phyloP scores from a whole-genome alignment of 2,329 filamentous ascomycete genomes.

The Phyllosticta paracitricarpa region DNA sequence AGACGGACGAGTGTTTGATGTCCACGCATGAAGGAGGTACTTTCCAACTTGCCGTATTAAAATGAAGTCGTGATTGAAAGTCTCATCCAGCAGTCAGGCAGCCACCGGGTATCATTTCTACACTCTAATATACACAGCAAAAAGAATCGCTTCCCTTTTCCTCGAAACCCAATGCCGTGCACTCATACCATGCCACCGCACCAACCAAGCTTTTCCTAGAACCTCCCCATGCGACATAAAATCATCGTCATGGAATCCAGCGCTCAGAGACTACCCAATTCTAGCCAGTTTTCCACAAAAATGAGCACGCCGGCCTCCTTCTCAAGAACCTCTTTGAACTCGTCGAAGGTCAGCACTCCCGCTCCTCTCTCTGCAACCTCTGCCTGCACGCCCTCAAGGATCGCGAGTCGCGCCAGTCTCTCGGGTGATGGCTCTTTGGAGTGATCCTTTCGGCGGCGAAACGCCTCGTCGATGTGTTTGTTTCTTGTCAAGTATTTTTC shows the following conservation, averaged over 20 bases:
- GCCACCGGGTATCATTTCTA: constrained; percentile 7
- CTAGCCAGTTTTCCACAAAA: constrained; percentile 9
- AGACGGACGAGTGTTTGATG: too few relatives aligned
- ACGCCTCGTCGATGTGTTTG: constrained; percentile 3
- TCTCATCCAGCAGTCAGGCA: not conserved
- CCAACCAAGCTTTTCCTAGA: not conserved
- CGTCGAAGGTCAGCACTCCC: constrained; percentile 64
- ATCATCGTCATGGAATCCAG: not conserved
- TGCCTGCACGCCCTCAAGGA: constrained; percentile 54
- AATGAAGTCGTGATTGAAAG: not conserved
- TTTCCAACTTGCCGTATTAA: not conserved
- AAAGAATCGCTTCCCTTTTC: not conserved
- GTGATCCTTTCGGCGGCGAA: not conserved
- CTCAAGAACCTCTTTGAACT: constrained; percentile 52
- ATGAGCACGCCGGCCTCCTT: not conserved
- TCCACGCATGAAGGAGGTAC: too few relatives aligned
- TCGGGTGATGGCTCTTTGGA: not conserved
- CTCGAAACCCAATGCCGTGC: not conserved
- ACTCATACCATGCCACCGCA: not conserved
- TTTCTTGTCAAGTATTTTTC: constrained; percentile 23
- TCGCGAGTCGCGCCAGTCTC: constrained; percentile 29
- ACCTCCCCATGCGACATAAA: not conserved
- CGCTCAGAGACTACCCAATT: constrained; percentile 5
- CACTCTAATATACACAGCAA: not conserved
- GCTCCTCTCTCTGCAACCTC: constrained; percentile 69